phyloP scores from a whole-genome alignment of 2,329 filamentous ascomycete species.

The Coniochaeta sp. region DNA sequence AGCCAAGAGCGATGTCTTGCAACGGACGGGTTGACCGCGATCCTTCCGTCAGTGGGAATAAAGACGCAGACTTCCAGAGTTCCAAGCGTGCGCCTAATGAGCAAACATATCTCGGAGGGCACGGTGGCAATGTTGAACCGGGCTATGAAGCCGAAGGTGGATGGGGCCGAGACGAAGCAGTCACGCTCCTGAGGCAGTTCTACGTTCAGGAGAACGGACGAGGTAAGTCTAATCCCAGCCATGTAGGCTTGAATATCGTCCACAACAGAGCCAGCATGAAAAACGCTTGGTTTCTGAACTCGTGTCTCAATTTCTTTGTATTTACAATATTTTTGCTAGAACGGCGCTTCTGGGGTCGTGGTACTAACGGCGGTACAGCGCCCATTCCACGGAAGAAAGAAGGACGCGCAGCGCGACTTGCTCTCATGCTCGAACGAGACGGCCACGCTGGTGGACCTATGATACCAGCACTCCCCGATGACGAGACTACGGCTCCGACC shows the following conservation, averaged over 20 bases:
- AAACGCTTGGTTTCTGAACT: too few species aligned
- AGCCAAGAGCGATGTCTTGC: slow-evolving; percentile 11
- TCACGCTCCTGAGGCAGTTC: slow-evolving; percentile 84
- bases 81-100: slow-evolving; percentile 6
- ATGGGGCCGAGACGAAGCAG: slow-evolving; percentile 84
- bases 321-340: neutral
- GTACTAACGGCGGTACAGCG: slow-evolving; percentile 23
- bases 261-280: neutral
- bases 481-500: neutral
- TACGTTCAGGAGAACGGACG: slow-evolving; percentile 97
- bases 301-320: neutral
- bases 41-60: slow-evolving; percentile 5
- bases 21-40: slow-evolving; percentile 4
- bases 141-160: slow-evolving; percentile 81
- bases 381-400: slow-evolving; percentile 48
- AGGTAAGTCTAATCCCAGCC: slow-evolving; percentile 40
- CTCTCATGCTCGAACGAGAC: slow-evolving; percentile 41
- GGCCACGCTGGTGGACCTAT: slow-evolving; percentile 16
- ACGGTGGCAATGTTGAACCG: slow-evolving; percentile 64
- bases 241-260: neutral
- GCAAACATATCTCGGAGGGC: slow-evolving; percentile 25
- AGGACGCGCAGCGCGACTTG: slow-evolving; percentile 44
- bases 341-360: neutral
- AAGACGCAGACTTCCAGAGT: slow-evolving; percentile 3
- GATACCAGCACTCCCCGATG: slow-evolving; percentile 5